Base-by-base conservation (phyloP, 169 alveolate genomes). In the Plasmodium chabaudi region DNA sequence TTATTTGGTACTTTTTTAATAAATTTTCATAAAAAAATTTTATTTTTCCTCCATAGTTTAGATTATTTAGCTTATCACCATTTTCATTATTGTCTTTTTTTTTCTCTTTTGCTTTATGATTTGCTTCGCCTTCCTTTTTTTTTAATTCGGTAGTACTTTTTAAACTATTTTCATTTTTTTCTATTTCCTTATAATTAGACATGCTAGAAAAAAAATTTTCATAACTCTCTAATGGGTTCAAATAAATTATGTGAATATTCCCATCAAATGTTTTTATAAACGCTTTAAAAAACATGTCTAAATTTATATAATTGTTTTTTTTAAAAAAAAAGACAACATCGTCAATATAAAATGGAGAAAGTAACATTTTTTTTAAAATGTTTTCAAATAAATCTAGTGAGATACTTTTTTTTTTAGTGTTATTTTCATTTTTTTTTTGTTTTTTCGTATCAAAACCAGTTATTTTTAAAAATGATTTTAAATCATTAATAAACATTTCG, bases 251-350 rank as follows among this genome's bases (percentile, higher is more conserved):
- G 57, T 57, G 39, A 61, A 64, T 49, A 64, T 77, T 77, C 25
- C 65, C 77, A 49, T 77, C 77, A 39, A 44, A 42, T 27, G 65
- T 56, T 19, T 68, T 77, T 56, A 77, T 39, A 51, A 57, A 63
- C 27, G 23, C 39, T 13, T 21, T 77, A 44, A 77, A 77, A 64
- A 77, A 77, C 9, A 21, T 13, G 13, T 77, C 79, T 44, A 75
- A 47, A 77, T 64, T 77, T 77, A 77, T 77, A 68, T 77, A 77
- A 17, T 77, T 67, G 34, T 77, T 77, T 49, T 77, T 77, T 77
- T 77, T 77, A 51, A 64, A 77, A 44, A 77, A 64, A 44, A 77
- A 77, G 9, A 77, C 88, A 55, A 64, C 88, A 10, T 75, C 88
- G 23, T 77, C 65, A 15, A 77, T 44, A 64, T 77, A 77, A 10